Evolutionary conservation across 176 grass and related monocot species (phyloP).

Genomic region (Bromus sterilis): DNA sequence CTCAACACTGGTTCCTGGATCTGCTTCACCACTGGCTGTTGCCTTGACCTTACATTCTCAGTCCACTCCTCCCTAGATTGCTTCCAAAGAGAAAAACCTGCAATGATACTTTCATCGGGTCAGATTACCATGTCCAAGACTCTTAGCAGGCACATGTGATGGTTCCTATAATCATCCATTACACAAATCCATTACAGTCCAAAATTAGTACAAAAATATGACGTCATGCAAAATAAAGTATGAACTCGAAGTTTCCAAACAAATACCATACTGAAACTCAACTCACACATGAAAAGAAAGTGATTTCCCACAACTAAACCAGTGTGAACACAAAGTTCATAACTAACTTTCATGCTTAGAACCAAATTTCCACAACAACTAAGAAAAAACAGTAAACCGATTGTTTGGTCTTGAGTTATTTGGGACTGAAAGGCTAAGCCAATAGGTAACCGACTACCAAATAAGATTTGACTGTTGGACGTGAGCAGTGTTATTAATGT

Average conservation of each 20-base stretch:
- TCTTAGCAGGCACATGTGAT: neutral
- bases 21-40: slow-evolving; percentile 22
- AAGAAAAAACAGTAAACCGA: neutral
- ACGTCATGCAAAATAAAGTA: neutral
- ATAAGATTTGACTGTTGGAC: neutral
- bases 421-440: no score
- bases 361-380: neutral
- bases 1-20: slow-evolving; percentile 38
- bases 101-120: neutral
- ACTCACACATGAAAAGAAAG: neutral
- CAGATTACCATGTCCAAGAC: neutral
- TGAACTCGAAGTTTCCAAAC: neutral
- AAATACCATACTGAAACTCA: neutral
- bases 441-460: neutral
- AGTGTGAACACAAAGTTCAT: neutral
- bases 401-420: neutral
- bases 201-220: slow-evolving; percentile 12
- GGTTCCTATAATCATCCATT: neutral
- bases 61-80: slow-evolving; percentile 49
- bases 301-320: neutral
- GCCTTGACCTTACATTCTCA: slow-evolving; percentile 21
- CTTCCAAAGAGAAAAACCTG: slow-evolving; percentile 43
- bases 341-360: neutral
- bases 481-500: neutral
- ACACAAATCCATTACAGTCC: neutral